Conservation (phyloP, 495 filamentous ascomycete genomes). For the Penicillium paradoxum region DNA sequence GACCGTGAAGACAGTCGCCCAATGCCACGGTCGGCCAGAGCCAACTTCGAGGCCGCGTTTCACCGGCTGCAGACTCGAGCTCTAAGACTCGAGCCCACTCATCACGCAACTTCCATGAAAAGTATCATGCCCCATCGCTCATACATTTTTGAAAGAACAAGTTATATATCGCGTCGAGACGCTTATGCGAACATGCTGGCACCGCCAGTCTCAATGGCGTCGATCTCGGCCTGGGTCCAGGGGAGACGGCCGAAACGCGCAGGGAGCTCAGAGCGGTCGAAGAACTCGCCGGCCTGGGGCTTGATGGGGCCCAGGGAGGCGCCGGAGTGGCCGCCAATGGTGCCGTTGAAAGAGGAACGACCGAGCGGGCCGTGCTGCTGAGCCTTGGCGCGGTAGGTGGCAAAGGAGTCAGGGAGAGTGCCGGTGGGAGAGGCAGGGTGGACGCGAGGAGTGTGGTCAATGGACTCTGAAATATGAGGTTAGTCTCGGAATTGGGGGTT, state of each 20-base stretch:
- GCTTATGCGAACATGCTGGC: conserved; percentile 60
- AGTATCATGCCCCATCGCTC: conserved; percentile 23
- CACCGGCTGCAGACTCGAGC: conserved; percentile 6
- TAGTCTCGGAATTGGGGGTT: too few relatives aligned
- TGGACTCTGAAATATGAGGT: conserved; percentile 44
- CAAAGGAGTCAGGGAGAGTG: conserved; percentile 69
- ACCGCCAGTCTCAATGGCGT: conserved; percentile 89
- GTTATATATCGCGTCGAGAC: not conserved
- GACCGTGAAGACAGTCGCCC: not conserved
- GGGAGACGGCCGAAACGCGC: conserved; percentile 68
- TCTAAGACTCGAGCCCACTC: not conserved
- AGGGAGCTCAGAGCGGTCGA: conserved; percentile 86
- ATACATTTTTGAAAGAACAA: conserved; percentile 6
- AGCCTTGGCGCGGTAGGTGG: conserved; percentile 84
- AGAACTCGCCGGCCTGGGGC: conserved; percentile 69
- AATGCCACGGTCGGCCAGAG: not conserved
- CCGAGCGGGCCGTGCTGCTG: conserved; percentile 87
- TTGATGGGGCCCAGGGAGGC: conserved; percentile 63
- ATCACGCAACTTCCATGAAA: conserved; percentile 18
- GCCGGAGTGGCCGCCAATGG: conserved; percentile 62
- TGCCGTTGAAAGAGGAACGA: conserved; percentile 40
- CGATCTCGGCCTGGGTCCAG: conserved; percentile 79
- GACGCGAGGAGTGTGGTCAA: conserved; percentile 64
- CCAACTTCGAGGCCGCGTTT: conserved; percentile 4
- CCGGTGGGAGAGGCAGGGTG: conserved; percentile 62